A percentile compares a stretch with the other conserved stretches of the same genome.
phyloP scores from a whole-genome alignment of 768 basidiomycete species.

The Phlebiopsis gigantea region DNA sequence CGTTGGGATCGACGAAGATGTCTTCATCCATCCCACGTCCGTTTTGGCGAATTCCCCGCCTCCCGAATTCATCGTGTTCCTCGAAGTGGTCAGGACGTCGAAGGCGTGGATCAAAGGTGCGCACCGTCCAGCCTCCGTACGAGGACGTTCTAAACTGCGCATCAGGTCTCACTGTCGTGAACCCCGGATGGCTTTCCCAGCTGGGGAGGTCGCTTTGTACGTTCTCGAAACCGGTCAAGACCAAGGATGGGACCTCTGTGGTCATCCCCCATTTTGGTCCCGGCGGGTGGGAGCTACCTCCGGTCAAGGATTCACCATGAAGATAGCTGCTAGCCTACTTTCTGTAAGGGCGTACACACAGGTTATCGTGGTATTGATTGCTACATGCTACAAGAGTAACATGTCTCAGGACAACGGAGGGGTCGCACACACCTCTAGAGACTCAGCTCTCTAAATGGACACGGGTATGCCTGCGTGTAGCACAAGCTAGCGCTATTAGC shows the following conservation, averaged over 20 bases:
- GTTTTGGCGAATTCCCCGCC: slow-evolving; percentile 7
- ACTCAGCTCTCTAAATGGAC: too few relatives aligned
- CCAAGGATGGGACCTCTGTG: slow-evolving; percentile 60
- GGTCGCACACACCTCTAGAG: too few relatives aligned
- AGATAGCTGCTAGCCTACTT: too few relatives aligned
- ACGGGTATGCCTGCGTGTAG: too few relatives aligned
- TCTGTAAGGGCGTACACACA: too few relatives aligned
- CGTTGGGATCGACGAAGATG: slow-evolving; percentile 75
- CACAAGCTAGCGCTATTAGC: too few relatives aligned
- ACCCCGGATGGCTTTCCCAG: slow-evolving; percentile 80
- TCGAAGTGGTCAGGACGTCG: slow-evolving; percentile 75
- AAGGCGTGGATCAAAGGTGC: slow-evolving; percentile 77
- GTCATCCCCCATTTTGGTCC: slow-evolving; percentile 83
- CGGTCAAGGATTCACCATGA: slow-evolving; percentile 45
- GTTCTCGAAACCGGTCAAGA: slow-evolving; percentile 81
- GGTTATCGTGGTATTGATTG: too few relatives aligned
- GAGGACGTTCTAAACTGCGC: not conserved
- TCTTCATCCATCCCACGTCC: slow-evolving; percentile 25
- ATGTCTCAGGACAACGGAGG: too few relatives aligned
- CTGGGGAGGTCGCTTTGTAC: slow-evolving; percentile 81
- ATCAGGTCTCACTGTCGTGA: slow-evolving; percentile 76
- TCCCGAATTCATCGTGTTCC: slow-evolving; percentile 82
- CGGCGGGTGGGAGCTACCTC: slow-evolving; percentile 83
- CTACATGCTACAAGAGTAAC: too few relatives aligned
- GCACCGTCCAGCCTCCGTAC: not conserved